Evolutionary conservation across 768 basidiomycete genomes (phyloP).

Genomic region (Daedalea quercina): DNA sequence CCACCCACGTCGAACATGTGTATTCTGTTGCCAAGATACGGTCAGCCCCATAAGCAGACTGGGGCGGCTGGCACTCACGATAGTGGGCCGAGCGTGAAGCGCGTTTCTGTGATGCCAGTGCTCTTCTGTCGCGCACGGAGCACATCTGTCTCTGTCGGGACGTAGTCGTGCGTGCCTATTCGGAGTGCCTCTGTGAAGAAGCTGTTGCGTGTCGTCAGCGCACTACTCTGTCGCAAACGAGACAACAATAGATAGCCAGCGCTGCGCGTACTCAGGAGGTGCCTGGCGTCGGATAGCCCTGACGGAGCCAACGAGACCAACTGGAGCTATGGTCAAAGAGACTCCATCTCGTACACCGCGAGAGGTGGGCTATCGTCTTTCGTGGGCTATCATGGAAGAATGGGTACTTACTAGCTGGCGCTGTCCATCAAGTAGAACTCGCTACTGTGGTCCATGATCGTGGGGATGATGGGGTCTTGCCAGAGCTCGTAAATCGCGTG

Average conservation of each 20-base stretch:
- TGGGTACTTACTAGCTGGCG: constrained; percentile 71
- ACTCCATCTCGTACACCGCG: too few species aligned
- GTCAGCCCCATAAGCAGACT: too few species aligned
- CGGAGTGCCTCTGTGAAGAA: constrained; percentile 85
- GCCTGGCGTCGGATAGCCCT: too few species aligned
- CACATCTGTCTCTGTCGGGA: constrained; percentile 83
- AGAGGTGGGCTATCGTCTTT: too few species aligned
- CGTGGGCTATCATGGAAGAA: too few species aligned
- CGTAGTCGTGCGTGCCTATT: constrained; percentile 75
- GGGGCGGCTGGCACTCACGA: constrained; percentile 19
- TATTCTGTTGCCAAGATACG: constrained; percentile 27
- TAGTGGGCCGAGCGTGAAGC: constrained; percentile 61
- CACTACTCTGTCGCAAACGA: neutral
- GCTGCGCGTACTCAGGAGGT: too few species aligned
- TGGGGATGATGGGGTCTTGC: constrained; percentile 55
- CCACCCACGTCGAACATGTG: constrained; percentile 77
- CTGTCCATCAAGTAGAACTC: constrained; percentile 95
- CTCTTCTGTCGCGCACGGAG: constrained; percentile 85
- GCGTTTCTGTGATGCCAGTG: constrained; percentile 85
- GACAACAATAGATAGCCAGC: too few species aligned
- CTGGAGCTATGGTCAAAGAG: too few species aligned
- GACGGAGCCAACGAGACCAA: too few species aligned
- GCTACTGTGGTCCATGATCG: constrained; percentile 48
- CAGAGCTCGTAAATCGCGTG: constrained; percentile 62
- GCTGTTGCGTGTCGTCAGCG: constrained; percentile 29